A percentile compares a stretch with the other conserved stretches of the same genome.
Evolutionary conservation across 345 rosid species (phyloP).

Genomic region (Salix arbutifolia): DNA sequence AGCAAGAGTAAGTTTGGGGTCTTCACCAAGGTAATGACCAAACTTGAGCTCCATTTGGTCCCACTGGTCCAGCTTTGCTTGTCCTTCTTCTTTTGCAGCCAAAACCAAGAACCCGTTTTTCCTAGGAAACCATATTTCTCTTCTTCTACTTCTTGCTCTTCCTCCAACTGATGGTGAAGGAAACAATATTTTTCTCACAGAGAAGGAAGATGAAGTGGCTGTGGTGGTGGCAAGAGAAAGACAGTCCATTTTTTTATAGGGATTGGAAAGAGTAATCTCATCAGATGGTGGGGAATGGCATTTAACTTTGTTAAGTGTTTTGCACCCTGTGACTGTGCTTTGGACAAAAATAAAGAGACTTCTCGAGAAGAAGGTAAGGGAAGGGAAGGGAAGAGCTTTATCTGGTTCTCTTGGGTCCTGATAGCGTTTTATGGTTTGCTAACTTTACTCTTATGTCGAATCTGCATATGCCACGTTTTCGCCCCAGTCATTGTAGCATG

Average conservation of each 20-base stretch:
- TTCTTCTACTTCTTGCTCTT: constrained; percentile 16
- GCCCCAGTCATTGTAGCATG: too few relatives aligned
- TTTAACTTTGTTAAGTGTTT: background rate
- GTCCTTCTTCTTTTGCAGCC: constrained; percentile 52
- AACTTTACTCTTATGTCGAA: background rate
- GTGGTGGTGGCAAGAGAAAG: constrained; percentile 39
- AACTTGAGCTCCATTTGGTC: constrained; percentile 94
- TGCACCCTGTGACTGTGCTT: background rate
- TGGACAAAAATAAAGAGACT: background rate
- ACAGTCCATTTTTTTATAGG: constrained; percentile 45
- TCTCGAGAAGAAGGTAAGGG: background rate
- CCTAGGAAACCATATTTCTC: constrained; percentile 1
- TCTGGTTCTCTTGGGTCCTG: background rate
- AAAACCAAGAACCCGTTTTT: too few relatives aligned
- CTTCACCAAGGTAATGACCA: constrained; percentile 80
- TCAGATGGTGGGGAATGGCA: constrained; percentile 11
- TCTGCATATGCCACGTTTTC: constrained; percentile 4
- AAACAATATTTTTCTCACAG: constrained; percentile 17
- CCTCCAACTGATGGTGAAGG: constrained; percentile 15
- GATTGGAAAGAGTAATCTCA: constrained; percentile 6
- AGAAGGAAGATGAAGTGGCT: constrained; percentile 16
- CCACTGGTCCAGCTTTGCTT: constrained; percentile 52
- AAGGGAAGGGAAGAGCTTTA: constrained; percentile 3
- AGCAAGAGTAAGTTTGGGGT: constrained; percentile 87
- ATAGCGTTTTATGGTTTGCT: background rate